A percentile compares a stretch with the other conserved stretches of the same genome.
Evolutionary conservation across 1,284 basidiomycete species (phyloP).

Genomic region (Malassezia dermatis): DNA sequence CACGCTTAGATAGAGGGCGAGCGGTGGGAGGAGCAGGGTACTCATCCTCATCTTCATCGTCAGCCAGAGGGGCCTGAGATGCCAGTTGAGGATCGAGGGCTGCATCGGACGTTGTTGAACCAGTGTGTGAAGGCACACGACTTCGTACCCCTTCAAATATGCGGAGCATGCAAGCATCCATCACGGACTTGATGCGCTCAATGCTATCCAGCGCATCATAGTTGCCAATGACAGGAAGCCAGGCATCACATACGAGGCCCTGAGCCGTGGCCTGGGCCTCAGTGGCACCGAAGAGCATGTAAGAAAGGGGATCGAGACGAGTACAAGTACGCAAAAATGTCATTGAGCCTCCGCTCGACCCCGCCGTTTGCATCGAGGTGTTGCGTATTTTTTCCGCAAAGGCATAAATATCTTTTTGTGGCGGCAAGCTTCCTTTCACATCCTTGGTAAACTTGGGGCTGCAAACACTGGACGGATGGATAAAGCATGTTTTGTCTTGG

Average conservation of each 20-base stretch:
- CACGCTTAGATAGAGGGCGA: constrained; percentile 27
- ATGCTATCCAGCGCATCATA: constrained; percentile 70
- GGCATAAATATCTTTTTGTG: constrained; percentile 64
- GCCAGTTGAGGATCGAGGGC: background rate
- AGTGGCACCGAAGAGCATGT: constrained; percentile 83
- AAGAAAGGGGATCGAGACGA: constrained; percentile 76
- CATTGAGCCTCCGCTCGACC: constrained; percentile 52
- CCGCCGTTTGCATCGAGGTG: constrained; percentile 52
- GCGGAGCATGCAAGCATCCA: constrained; percentile 76
- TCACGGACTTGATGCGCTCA: constrained; percentile 66
- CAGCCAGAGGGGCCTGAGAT: background rate
- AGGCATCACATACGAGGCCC: constrained; percentile 65
- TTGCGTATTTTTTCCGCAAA: constrained; percentile 78
- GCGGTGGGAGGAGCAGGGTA: background rate
- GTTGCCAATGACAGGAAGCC: constrained; percentile 72
- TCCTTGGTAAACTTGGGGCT: constrained; percentile 58
- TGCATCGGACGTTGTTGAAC: background rate
- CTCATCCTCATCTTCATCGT: constrained; percentile 12
- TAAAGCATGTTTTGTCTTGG: constrained; percentile 72
- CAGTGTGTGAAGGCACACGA: background rate
- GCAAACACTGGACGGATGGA: constrained; percentile 81
- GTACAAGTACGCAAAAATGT: constrained; percentile 59
- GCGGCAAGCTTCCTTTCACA: constrained; percentile 27
- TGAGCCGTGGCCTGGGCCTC: constrained; percentile 53
- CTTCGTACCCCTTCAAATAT: constrained; percentile 67